phyloP scores from a whole-genome alignment of 345 rosid species.

The Eucalyptus globulus region DNA sequence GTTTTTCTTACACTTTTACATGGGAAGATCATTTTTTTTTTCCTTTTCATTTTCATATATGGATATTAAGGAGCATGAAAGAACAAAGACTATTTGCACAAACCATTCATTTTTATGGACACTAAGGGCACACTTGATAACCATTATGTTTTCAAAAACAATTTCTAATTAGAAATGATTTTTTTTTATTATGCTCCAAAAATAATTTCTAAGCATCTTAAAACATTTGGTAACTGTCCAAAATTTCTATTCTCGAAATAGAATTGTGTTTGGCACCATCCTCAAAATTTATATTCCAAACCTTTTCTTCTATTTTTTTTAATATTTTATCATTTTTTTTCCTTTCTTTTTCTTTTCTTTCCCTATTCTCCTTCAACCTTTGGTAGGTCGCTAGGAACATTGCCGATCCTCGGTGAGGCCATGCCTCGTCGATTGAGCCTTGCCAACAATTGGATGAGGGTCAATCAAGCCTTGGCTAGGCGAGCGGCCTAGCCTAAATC shows the following conservation, averaged over 20 bases:
- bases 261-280: rapidly evolving
- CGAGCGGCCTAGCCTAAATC: rapidly evolving
- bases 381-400: rapidly evolving
- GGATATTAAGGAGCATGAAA: not conserved
- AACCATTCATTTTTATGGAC: too few relatives aligned
- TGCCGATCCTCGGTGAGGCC: rapidly evolving
- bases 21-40: not conserved
- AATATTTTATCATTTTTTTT: too few relatives aligned
- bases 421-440: rapidly evolving
- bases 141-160: rapidly evolving
- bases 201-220: too few relatives aligned
- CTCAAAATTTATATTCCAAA: too few relatives aligned
- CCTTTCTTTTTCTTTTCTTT: rapidly evolving
- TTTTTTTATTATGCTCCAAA: rapidly evolving
- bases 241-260: rapidly evolving
- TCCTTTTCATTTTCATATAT: not conserved
- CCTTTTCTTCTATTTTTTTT: too few relatives aligned
- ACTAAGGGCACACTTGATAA: not conserved
- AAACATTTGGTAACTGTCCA: rapidly evolving
- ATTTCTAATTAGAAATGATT: too few relatives aligned
- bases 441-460: rapidly evolving
- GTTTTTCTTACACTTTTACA: not conserved
- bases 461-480: rapidly evolving
- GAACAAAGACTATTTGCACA: not conserved
- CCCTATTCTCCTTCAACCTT: too few relatives aligned